A percentile compares a stretch with the other conserved stretches of the same genome.
Evolutionary conservation across 495 filamentous ascomycete genomes (phyloP).

Genomic region (Tetracladium setigerum): DNA sequence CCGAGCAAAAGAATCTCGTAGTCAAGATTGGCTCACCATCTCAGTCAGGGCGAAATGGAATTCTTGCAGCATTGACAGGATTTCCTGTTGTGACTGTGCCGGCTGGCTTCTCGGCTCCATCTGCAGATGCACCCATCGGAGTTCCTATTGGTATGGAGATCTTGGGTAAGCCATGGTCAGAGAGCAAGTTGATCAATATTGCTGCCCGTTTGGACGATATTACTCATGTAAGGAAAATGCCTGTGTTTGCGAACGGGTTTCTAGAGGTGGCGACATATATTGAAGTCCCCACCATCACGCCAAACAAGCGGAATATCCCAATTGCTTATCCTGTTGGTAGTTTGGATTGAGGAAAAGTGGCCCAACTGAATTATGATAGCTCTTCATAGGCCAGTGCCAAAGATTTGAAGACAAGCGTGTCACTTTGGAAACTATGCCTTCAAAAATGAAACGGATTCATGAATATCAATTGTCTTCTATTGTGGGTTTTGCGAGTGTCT

Average conservation of each 20-base stretch:
- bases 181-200: constrained; percentile 38
- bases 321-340: constrained; percentile 37
- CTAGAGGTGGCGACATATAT: constrained; percentile 28
- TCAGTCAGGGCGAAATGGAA: constrained; percentile 55
- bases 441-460: no score
- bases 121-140: constrained; percentile 40
- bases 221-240: constrained; percentile 36
- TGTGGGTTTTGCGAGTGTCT: no score
- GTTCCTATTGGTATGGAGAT: constrained; percentile 61
- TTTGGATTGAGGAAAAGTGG: no score
- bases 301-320: constrained; percentile 31
- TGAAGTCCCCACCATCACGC: constrained; percentile 34
- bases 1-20: constrained; percentile 57
- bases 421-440: no score
- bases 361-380: no score
- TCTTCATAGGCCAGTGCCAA: no score
- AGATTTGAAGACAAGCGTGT: no score
- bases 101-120: constrained; percentile 26
- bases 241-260: constrained; percentile 28
- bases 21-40: constrained; percentile 45
- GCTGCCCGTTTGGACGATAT: constrained; percentile 34
- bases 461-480: no score
- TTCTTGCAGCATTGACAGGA: constrained; percentile 56
- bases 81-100: constrained; percentile 56
- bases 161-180: constrained; percentile 44